Conservation (phyloP, 2,329 filamentous ascomycete genomes). For the Apiospora sp. region DNA sequence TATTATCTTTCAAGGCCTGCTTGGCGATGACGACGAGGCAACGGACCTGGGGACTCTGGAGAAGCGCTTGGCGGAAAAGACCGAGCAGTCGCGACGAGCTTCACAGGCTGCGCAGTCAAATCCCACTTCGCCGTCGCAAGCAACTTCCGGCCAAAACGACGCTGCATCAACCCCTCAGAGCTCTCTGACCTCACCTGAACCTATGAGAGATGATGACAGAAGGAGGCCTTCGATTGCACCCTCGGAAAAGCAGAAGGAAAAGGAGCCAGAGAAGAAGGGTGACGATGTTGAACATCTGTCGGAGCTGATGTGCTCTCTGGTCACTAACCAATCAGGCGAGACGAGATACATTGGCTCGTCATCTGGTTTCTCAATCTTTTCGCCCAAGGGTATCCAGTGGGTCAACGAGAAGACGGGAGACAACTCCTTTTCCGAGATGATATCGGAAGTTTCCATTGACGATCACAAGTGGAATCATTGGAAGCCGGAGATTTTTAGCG, state of each 20-base stretch:
- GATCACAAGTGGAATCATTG: constrained; percentile 97
- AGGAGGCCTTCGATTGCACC: constrained; percentile 51
- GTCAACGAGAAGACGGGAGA: constrained; percentile 99
- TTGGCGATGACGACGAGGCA: constrained; percentile 85
- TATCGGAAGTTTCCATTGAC: constrained; percentile 87
- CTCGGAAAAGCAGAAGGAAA: constrained; percentile 53
- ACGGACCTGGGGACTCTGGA: constrained; percentile 90
- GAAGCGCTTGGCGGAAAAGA: constrained; percentile 71
- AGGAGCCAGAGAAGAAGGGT: constrained; percentile 57
- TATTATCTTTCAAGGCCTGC: constrained; percentile 62
- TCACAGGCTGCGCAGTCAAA: constrained; percentile 57
- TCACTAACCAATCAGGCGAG: constrained; percentile 94
- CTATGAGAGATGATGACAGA: constrained; percentile 48
- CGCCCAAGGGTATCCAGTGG: constrained; percentile 97
- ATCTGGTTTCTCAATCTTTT: constrained; percentile 98
- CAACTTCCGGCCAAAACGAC: constrained; percentile 53
- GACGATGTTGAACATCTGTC: constrained; percentile 87
- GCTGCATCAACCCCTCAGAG: constrained; percentile 59
- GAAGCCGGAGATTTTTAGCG: constrained; percentile 97
- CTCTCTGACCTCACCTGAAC: constrained; percentile 62
- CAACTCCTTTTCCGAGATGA: constrained; percentile 92
- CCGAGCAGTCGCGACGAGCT: constrained; percentile 57
- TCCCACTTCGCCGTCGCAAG: constrained; percentile 60
- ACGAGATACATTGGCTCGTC: constrained; percentile 96
- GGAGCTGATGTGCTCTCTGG: constrained; percentile 98